Conservation (phyloP, 148 eudicot genomes). For the Camellia japonica region DNA sequence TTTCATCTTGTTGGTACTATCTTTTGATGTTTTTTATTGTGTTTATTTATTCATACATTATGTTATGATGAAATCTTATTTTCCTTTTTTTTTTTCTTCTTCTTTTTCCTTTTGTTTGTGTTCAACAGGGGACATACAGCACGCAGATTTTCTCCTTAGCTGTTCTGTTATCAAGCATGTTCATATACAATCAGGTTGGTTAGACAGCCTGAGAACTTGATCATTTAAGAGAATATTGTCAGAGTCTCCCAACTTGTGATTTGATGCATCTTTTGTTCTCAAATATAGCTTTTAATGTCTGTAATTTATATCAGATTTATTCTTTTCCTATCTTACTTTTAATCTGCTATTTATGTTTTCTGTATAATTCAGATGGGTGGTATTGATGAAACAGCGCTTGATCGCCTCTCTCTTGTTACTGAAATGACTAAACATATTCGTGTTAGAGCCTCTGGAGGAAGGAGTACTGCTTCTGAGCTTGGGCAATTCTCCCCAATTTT, state of each 20-base stretch:
- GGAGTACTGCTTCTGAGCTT: constrained; percentile 74
- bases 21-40: not conserved
- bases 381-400: constrained; percentile 94
- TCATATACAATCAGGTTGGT: constrained; percentile 90
- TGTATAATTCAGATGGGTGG: constrained; percentile 82
- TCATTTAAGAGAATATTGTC: not conserved
- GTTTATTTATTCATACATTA: not conserved
- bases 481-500: constrained; percentile 92
- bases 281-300: not conserved
- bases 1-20: not conserved
- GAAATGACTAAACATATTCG: constrained; percentile 98
- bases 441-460: constrained; percentile 92
- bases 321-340: not conserved
- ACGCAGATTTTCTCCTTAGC: constrained; percentile 96
- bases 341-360: constrained; percentile 6
- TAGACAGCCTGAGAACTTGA: not conserved
- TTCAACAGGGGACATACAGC: constrained; percentile 89
- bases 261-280: not conserved
- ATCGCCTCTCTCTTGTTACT: constrained; percentile 94
- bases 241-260: not conserved
- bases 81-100: not conserved
- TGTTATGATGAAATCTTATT: constrained; percentile 3
- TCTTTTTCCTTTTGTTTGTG: not conserved
- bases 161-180: constrained; percentile 95
- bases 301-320: not conserved